Base-by-base conservation (phyloP, 208 protist genomes). In the Spongospora subterranea region DNA sequence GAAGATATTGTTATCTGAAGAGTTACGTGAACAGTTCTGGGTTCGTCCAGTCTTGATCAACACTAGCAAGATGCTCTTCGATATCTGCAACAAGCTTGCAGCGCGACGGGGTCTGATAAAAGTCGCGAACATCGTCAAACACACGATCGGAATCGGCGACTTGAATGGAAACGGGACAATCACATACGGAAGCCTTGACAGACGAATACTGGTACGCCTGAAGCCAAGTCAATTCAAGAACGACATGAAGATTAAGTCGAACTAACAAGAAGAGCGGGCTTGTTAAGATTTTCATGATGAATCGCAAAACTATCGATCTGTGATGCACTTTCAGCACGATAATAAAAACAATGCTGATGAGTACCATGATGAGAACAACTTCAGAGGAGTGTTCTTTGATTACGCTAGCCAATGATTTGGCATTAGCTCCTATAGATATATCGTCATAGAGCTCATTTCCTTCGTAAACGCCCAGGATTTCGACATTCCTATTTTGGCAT, bases 271-370 rank as follows among this genome's bases (percentile, higher is more conserved):
- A 82, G 71, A 13, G 71, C 71, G 35, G 71, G 71, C n/a, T 43
- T n/a, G 11, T 82, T 43, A 82, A 43, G 6, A 43, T 43, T 43
- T 43, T 6, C 35, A n/a, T 82, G 71, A n/a, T 82, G 71, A 43
- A 82, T 82, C n/a, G 40, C 40, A 20, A 17, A 45, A 43, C 35
- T 82, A n/a, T 82, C 71, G 40, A 82, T 82, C 71, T 82, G 71
- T 82, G 17, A 6, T 40, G 13, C 17, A 43, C 6, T 20, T 43
- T 35, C 6, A 13, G 35, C 17, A 82, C 35, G 17, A 35, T 6
- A 43, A 39, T 13, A 13, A 45, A 45, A 43, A 6, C 71, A 43
- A 6, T 43, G 6, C 35, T 82, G 6, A 43, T 20, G 35, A 17
- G 11, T 6, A 35, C 11, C 71, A n/a, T 82, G 13, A 6, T 43